Evolutionary conservation across 495 filamentous ascomycete species (phyloP).

Genomic region (Penicillium herquei): DNA sequence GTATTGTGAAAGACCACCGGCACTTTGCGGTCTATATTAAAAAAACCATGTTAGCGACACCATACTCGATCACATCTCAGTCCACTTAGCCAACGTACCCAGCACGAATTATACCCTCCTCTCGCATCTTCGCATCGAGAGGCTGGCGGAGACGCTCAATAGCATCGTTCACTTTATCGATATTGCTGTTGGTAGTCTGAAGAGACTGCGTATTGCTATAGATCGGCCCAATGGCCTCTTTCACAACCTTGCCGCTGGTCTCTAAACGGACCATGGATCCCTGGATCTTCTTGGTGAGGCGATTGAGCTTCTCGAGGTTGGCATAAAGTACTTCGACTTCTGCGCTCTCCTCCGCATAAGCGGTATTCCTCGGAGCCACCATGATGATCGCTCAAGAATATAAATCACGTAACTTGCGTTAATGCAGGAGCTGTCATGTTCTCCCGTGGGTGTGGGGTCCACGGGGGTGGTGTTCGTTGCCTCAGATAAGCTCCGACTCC

Average conservation of each 20-base stretch:
- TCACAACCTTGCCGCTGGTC: conserved; percentile 81
- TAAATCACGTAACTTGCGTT: conserved; percentile 8
- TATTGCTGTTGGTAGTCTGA: conserved; percentile 81
- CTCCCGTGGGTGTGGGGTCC: conserved; percentile 17
- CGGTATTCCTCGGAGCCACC: conserved; percentile 50
- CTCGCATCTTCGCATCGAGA: conserved; percentile 79
- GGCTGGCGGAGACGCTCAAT: conserved; percentile 88
- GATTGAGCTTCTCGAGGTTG: conserved; percentile 63
- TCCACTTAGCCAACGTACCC: conserved; percentile 49
- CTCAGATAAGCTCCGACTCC: conserved; percentile 22
- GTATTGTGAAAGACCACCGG: conserved; percentile 74
- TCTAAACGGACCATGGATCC: conserved; percentile 82
- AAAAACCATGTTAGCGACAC: background rate
- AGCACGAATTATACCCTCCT: conserved; percentile 86
- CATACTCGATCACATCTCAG: background rate
- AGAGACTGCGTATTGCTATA: conserved; percentile 89
- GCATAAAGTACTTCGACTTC: conserved; percentile 69
- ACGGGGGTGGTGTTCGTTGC: conserved; percentile 8
- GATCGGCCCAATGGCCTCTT: conserved; percentile 88
- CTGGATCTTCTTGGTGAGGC: conserved; percentile 89
- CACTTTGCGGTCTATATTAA: conserved; percentile 64
- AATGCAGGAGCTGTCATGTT: conserved; percentile 31
- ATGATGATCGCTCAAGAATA: conserved; percentile 31
- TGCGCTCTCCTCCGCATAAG: conserved; percentile 68
- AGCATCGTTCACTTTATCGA: conserved; percentile 78